Percentiles rank a stretch among this genome's conserved stretches.
These are phyloP conservation scores for Aspergillus novofumigatus DNA, from an alignment of 2,329 filamentous ascomycete genomes.

Conservation along the genomic window DNA sequence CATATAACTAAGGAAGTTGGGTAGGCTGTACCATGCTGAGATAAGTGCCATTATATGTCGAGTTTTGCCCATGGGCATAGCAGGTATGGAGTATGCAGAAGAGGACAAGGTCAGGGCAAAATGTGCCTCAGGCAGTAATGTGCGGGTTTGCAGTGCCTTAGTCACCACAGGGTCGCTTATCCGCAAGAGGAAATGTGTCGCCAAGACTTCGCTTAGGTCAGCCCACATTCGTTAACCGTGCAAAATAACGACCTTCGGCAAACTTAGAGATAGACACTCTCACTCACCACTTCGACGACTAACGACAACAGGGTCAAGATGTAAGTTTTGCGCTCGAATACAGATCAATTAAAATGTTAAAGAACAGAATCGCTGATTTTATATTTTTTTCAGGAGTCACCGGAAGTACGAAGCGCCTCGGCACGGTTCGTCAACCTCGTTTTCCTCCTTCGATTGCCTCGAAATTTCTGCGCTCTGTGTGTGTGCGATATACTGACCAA, in stretches of 20 bases:
- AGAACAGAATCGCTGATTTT: slow-evolving; percentile 25
- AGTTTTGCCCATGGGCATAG: neutral
- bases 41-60: neutral
- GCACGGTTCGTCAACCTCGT: slow-evolving; percentile 82
- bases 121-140: slow-evolving; percentile 11
- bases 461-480: slow-evolving; percentile 26
- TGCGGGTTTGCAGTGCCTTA: slow-evolving; percentile 1
- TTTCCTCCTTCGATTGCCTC: slow-evolving; percentile 45
- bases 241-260: slow-evolving; percentile 35
- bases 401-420: slow-evolving; percentile 81
- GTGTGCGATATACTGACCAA: slow-evolving; percentile 31
- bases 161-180: slow-evolving; percentile 8
- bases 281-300: slow-evolving; percentile 43
- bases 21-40: neutral
- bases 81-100: no score
- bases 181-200: slow-evolving; percentile 12
- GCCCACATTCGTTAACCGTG: slow-evolving; percentile 41
- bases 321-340: slow-evolving; percentile 29
- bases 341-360: neutral
- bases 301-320: slow-evolving; percentile 48
- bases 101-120: neutral
- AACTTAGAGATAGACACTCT: slow-evolving; percentile 38
- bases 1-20: neutral
- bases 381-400: slow-evolving; percentile 46
- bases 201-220: slow-evolving; percentile 39